Conservation (phyloP, 2,329 filamentous ascomycete genomes). For the Berkeleyomyces basicola region DNA sequence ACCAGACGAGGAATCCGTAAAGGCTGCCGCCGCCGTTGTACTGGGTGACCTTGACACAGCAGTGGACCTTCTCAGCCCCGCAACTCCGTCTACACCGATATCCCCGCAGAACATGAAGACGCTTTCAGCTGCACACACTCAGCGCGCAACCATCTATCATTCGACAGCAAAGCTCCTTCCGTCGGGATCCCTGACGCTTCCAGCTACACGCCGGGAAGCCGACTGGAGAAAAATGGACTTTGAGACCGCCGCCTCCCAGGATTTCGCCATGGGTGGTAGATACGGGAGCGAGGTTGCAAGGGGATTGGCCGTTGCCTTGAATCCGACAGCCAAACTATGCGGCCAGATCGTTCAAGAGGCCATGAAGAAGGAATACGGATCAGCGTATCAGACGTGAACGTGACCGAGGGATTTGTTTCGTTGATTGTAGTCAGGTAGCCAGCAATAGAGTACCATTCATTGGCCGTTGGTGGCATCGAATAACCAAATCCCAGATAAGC, state of each 20-base stretch:
- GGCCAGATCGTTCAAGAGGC: slow-evolving; percentile 53
- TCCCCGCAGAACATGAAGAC: slow-evolving; percentile 50
- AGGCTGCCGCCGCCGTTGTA: slow-evolving; percentile 24
- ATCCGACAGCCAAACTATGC: slow-evolving; percentile 53
- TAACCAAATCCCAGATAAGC: not conserved
- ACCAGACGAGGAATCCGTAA: slow-evolving; percentile 24
- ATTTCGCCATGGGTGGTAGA: slow-evolving; percentile 46
- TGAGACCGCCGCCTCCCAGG: slow-evolving; percentile 43
- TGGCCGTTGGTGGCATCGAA: not conserved
- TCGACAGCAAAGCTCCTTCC: slow-evolving; percentile 36
- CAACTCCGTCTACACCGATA: slow-evolving; percentile 32
- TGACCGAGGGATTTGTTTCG: slow-evolving; percentile 16
- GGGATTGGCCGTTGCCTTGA: slow-evolving; percentile 45
- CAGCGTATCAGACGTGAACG: slow-evolving; percentile 24
- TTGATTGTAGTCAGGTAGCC: not conserved
- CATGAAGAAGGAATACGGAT: slow-evolving; percentile 51
- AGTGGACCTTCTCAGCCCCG: slow-evolving; percentile 41
- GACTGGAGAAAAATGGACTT: slow-evolving; percentile 38
- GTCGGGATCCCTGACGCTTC: slow-evolving; percentile 24
- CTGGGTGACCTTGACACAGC: slow-evolving; percentile 40
- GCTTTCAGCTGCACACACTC: slow-evolving; percentile 53
- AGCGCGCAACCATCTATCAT: slow-evolving; percentile 49
- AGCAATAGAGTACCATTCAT: not conserved
- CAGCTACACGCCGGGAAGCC: slow-evolving; percentile 26
- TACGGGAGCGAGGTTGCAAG: slow-evolving; percentile 51